These are phyloP conservation scores for Leccinum rimulosum DNA, from an alignment of 768 basidiomycete species.

Conservation along the genomic window DNA sequence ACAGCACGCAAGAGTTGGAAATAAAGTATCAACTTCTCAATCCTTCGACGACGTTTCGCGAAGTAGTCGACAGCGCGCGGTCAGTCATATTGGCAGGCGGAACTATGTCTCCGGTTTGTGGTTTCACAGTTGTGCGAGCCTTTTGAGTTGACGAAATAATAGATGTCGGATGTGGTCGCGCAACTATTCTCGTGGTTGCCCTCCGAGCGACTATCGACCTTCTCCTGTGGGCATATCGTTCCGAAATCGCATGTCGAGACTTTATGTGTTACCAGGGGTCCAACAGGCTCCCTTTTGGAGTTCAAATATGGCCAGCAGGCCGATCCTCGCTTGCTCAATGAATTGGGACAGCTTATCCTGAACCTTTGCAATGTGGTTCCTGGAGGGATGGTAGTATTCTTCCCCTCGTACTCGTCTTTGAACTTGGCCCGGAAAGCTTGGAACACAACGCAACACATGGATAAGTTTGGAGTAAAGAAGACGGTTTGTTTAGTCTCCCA, in stretches of 20 bases:
- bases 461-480: conserved; percentile 68
- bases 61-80: conserved; percentile 78
- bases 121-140: not conserved
- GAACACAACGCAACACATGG: conserved; percentile 58
- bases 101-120: conserved; percentile 95
- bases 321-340: conserved; percentile 63
- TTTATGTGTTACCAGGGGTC: conserved; percentile 71
- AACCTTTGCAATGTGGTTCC: conserved; percentile 80
- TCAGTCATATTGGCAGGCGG: conserved; percentile 93
- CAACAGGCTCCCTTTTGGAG: conserved; percentile 67
- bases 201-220: conserved; percentile 61
- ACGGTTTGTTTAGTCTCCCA: conserved; percentile 43
- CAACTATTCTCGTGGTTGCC: conserved; percentile 77
- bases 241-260: conserved; percentile 76
- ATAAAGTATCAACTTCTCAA: conserved; percentile 93
- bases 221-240: conserved; percentile 93
- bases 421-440: conserved; percentile 65
- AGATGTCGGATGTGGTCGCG: conserved; percentile 85
- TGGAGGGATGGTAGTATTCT: conserved; percentile 89
- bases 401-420: conserved; percentile 88
- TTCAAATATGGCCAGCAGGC: conserved; percentile 79
- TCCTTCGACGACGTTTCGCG: conserved; percentile 80
- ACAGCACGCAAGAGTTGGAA: conserved; percentile 44
- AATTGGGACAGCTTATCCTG: conserved; percentile 80
- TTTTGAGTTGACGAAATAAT: conserved; percentile 6